Evolutionary conservation across 1,284 basidiomycete genomes (phyloP).

Genomic region (Stygiomarasmius scandens): DNA sequence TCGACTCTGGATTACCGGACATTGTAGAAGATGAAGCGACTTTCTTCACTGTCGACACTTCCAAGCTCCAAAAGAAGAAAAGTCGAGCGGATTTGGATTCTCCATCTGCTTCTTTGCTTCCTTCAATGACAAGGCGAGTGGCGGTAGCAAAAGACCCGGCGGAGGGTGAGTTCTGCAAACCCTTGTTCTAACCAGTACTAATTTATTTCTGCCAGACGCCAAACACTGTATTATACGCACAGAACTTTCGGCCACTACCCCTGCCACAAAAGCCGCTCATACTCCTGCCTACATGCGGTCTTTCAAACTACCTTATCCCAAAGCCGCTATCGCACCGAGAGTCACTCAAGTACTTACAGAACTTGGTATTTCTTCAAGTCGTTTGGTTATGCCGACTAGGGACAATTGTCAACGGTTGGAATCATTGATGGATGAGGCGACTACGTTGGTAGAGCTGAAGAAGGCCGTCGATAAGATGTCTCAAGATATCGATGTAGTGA

Average conservation of each 20-base stretch:
- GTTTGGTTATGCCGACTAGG: slow-evolving; percentile 90
- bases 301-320: slow-evolving; percentile 79
- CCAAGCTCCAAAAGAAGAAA: slow-evolving; percentile 57
- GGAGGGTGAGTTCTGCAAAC: slow-evolving; percentile 48
- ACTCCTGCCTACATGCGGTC: slow-evolving; percentile 80
- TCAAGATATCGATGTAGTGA: slow-evolving; percentile 76
- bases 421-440: slow-evolving; percentile 69
- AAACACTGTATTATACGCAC: slow-evolving; percentile 76
- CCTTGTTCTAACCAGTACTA: slow-evolving; percentile 9
- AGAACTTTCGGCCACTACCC: slow-evolving; percentile 55
- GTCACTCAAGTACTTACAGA: slow-evolving; percentile 77
- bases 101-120: slow-evolving; percentile 50
- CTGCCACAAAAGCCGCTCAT: slow-evolving; percentile 74
- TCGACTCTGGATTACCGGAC: slow-evolving; percentile 83
- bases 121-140: slow-evolving; percentile 32
- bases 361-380: slow-evolving; percentile 70
- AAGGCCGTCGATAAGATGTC: slow-evolving; percentile 85
- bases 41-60: slow-evolving; percentile 45
- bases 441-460: slow-evolving; percentile 82
- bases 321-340: slow-evolving; percentile 71
- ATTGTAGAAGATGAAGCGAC: slow-evolving; percentile 68
- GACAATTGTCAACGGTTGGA: slow-evolving; percentile 78
- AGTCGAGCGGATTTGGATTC: slow-evolving; percentile 55
- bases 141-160: slow-evolving; percentile 53
- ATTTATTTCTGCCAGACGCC: slow-evolving; percentile 46